Evolutionary conservation across 345 rosid species (phyloP).

Genomic region (Citrus australasica): DNA sequence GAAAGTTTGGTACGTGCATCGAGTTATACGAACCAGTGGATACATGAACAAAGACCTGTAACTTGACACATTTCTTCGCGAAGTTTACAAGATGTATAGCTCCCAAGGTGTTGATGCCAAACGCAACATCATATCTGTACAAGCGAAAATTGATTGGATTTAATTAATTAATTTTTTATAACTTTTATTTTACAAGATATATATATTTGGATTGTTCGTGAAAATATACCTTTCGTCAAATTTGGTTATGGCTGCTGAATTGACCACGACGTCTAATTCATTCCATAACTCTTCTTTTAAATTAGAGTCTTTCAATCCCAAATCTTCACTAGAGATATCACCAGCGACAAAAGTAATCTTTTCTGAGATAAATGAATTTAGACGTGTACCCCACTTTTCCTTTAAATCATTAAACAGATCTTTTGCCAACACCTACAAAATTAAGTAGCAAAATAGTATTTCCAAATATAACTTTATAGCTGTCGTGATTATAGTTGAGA

Average conservation of each 20-base stretch:
- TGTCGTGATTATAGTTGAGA: no score
- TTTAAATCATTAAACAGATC: slow-evolving; percentile 49
- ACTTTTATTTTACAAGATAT: no score
- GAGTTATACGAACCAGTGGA: no score
- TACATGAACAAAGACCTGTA: no score
- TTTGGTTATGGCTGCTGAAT: slow-evolving; percentile 68
- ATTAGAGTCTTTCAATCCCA: slow-evolving; percentile 20
- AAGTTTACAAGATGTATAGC: background rate
- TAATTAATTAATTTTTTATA: no score
- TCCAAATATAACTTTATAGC: no score
- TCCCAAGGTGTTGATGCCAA: slow-evolving; percentile 54
- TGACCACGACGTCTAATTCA: slow-evolving; percentile 48
- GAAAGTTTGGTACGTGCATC: no score
- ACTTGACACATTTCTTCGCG: no score
- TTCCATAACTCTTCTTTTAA: slow-evolving; percentile 39
- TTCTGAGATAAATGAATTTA: slow-evolving; percentile 38
- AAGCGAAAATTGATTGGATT: no score
- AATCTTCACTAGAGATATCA: slow-evolving; percentile 40
- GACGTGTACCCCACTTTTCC: slow-evolving; percentile 31
- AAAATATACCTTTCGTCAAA: slow-evolving; percentile 63
- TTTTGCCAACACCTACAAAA: slow-evolving; percentile 42
- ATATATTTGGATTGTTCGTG: no score
- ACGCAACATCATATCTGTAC: slow-evolving; percentile 55
- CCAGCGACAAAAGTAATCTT: slow-evolving; percentile 46
- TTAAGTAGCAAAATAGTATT: background rate